Evolutionary conservation across 495 filamentous ascomycete genomes (phyloP).

Genomic region (Haplographium delicatum): DNA sequence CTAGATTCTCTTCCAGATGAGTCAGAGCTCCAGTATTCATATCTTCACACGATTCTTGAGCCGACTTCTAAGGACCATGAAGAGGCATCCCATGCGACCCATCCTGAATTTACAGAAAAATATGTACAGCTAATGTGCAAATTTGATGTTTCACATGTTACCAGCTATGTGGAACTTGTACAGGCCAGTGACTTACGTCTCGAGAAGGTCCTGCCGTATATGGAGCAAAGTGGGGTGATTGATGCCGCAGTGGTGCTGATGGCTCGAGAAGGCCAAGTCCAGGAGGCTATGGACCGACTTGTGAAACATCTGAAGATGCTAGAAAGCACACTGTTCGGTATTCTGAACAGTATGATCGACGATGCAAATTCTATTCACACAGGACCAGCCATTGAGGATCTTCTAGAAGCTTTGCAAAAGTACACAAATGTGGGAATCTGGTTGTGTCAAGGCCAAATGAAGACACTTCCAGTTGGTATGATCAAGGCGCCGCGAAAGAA

Average conservation of each 20-base stretch:
- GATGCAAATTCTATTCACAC: conserved; percentile 36
- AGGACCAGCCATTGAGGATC: conserved; percentile 48
- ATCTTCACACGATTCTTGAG: conserved; percentile 75
- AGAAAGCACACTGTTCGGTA: conserved; percentile 69
- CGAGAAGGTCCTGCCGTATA: conserved; percentile 73
- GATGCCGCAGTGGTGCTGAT: conserved; percentile 92
- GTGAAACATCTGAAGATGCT: conserved; percentile 71
- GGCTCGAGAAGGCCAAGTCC: conserved; percentile 81
- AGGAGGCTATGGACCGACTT: conserved; percentile 78
- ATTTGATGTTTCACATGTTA: conserved; percentile 76
- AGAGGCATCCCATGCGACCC: conserved; percentile 30
- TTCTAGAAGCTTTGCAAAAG: conserved; percentile 76
- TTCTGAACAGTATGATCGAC: conserved; percentile 50
- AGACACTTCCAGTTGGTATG: conserved; percentile 35
- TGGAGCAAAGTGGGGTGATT: conserved; percentile 84
- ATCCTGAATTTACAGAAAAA: conserved; percentile 63
- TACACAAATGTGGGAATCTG: conserved; percentile 89
- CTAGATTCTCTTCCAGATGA: conserved; percentile 60
- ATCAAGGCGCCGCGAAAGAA: conserved; percentile 33
- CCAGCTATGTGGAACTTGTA: conserved; percentile 73
- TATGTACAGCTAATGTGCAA: conserved; percentile 89
- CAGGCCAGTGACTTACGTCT: conserved; percentile 76
- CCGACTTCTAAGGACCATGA: conserved; percentile 43
- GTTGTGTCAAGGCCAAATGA: conserved; percentile 89
- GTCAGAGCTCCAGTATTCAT: conserved; percentile 63